These are phyloP conservation scores for Candida endomychidarum DNA, from an alignment of 805 yeast genomes.

Conservation along the genomic window DNA sequence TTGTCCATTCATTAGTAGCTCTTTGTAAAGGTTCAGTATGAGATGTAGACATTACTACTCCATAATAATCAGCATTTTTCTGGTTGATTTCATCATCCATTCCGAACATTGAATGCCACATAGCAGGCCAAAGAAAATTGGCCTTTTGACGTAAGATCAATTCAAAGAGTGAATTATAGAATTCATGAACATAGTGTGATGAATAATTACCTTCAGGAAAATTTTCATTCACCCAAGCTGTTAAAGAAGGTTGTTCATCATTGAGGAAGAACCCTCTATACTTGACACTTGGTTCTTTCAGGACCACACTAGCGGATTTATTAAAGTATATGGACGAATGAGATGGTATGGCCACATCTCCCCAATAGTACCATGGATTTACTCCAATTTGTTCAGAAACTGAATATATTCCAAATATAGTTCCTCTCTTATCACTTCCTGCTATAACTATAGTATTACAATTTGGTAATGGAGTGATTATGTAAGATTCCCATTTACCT, in stretches of 20 bases:
- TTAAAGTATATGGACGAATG: constrained; percentile 14
- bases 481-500: constrained; percentile 20
- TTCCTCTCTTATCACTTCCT: constrained; percentile 21
- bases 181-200: constrained; percentile 18
- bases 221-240: constrained; percentile 17
- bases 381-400: constrained; percentile 20
- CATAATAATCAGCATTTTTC: constrained; percentile 20
- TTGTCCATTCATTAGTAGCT: constrained; percentile 19
- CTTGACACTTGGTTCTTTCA: constrained; percentile 19
- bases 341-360: constrained; percentile 16
- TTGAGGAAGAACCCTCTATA: constrained; percentile 19
- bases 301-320: constrained; percentile 7
- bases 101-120: constrained; percentile 21
- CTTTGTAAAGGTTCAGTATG: constrained; percentile 21
- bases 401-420: constrained; percentile 18
- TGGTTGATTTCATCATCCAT: constrained; percentile 18
- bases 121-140: constrained; percentile 20
- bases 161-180: constrained; percentile 16
- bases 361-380: constrained; percentile 19
- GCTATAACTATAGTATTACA: constrained; percentile 17
- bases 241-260: constrained; percentile 20
- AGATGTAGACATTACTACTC: constrained; percentile 20
- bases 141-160: constrained; percentile 17
- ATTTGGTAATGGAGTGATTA: constrained; percentile 6
- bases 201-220: constrained; percentile 14